Conservation (phyloP, 495 filamentous ascomycete species). For the Penicillium flavigenum region DNA sequence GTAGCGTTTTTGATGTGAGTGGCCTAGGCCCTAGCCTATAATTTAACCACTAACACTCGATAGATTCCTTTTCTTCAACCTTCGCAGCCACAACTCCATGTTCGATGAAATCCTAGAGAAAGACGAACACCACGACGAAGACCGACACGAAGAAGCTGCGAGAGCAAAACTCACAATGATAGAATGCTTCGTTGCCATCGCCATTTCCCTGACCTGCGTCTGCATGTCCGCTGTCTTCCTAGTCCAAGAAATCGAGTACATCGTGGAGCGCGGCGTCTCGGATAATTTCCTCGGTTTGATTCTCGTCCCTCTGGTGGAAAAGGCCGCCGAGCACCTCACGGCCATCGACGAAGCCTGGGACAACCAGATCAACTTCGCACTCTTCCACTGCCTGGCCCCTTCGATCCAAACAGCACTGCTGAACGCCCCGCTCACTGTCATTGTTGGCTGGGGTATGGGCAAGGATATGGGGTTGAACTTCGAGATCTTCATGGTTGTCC, state of each 20-base stretch:
- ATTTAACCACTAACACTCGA: slow-evolving; percentile 13
- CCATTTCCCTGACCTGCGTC: slow-evolving; percentile 68
- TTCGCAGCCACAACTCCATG: slow-evolving; percentile 77
- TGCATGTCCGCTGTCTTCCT: slow-evolving; percentile 78
- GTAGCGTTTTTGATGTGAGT: slow-evolving; percentile 64
- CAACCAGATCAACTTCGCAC: slow-evolving; percentile 73
- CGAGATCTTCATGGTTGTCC: slow-evolving; percentile 82
- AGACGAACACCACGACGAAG: slow-evolving; percentile 70
- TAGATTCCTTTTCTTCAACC: slow-evolving; percentile 79
- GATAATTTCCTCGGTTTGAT: slow-evolving; percentile 82
- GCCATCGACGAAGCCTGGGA: slow-evolving; percentile 86
- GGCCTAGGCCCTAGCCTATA: too few relatives aligned
- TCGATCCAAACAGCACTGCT: slow-evolving; percentile 89
- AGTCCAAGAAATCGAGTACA: slow-evolving; percentile 73
- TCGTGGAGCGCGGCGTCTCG: slow-evolving; percentile 66
- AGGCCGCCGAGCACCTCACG: slow-evolving; percentile 85
- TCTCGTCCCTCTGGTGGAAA: slow-evolving; percentile 77
- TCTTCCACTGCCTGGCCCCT: slow-evolving; percentile 84
- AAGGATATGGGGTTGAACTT: slow-evolving; percentile 79
- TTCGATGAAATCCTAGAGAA: slow-evolving; percentile 68
- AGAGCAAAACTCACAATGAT: slow-evolving; percentile 75
- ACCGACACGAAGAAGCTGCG: slow-evolving; percentile 60
- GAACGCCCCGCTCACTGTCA: slow-evolving; percentile 79
- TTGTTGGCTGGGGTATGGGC: slow-evolving; percentile 79
- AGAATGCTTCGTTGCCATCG: slow-evolving; percentile 69